These are phyloP conservation scores for Dunaliella primolecta DNA, from an alignment of 139 green algal species.

Conservation along the genomic window DNA sequence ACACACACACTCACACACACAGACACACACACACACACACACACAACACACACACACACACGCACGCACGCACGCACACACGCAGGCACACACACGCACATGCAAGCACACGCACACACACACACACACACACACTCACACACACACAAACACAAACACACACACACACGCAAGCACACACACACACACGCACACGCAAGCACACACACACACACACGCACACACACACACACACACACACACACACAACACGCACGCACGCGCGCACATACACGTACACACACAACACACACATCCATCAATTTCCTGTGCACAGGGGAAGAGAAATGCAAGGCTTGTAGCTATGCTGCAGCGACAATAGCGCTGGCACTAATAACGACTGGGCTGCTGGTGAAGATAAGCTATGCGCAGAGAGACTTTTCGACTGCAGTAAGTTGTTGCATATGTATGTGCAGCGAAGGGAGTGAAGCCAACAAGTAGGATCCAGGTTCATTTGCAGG, in stretches of 20 bases:
- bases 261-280: background rate
- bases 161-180: background rate
- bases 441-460: background rate
- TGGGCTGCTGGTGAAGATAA: slow-evolving; percentile 12
- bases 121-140: slow-evolving; percentile 4
- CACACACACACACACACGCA: slow-evolving; percentile 8
- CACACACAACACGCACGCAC: slow-evolving; percentile 3
- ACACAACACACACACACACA: slow-evolving; percentile 12
- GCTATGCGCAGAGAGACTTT: slow-evolving; percentile 25
- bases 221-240: slow-evolving; percentile 11
- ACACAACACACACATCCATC: slow-evolving; percentile 1
- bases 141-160: slow-evolving; percentile 8
- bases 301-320: slow-evolving; percentile 14
- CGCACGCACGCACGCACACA: background rate
- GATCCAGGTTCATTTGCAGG: background rate
- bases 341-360: slow-evolving; percentile 16
- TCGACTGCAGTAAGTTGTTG: background rate
- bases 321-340: slow-evolving; percentile 23
- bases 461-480: background rate
- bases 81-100: background rate
- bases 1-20: slow-evolving; percentile 8
- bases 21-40: slow-evolving; percentile 9
- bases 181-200: background rate
- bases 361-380: slow-evolving; percentile 23
- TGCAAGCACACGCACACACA: background rate